Percentiles rank a stretch among this genome's conserved stretches.
These are phyloP conservation scores for Cadophora gregata DNA, from an alignment of 2,329 filamentous ascomycete genomes.

Conservation along the genomic window DNA sequence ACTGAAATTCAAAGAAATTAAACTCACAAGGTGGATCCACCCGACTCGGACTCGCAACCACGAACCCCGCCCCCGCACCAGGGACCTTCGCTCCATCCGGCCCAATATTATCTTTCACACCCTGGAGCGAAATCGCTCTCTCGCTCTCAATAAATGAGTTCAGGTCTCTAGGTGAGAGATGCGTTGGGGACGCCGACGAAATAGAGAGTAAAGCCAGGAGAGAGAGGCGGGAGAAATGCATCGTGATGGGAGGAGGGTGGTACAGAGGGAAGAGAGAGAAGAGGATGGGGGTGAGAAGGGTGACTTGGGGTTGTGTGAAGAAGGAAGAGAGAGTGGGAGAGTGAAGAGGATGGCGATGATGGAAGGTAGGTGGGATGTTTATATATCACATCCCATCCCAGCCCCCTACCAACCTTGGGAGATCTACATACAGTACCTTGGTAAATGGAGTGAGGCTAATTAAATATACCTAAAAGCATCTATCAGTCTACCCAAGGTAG, in stretches of 20 bases:
- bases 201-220: conserved; percentile 20
- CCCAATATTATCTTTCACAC: conserved; percentile 62
- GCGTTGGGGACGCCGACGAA: conserved; percentile 25
- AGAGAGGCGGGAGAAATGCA: conserved; percentile 17
- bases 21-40: conserved; percentile 58
- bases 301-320: not conserved
- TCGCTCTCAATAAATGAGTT: conserved; percentile 52
- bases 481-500: too few relatives aligned
- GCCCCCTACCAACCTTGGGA: too few relatives aligned
- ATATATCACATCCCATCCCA: not conserved
- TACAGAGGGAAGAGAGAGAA: not conserved
- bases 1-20: not conserved
- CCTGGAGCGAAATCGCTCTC: conserved; percentile 54
- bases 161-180: conserved; percentile 31
- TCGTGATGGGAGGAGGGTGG: not conserved
- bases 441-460: too few relatives aligned
- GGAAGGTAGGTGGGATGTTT: not conserved
- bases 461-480: too few relatives aligned
- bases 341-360: not conserved
- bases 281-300: not conserved
- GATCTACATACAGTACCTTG: too few relatives aligned
- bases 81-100: conserved; percentile 53
- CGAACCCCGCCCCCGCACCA: conserved; percentile 55
- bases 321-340: not conserved
- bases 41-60: conserved; percentile 62